Conservation (phyloP, 2,329 filamentous ascomycete genomes). For the Cordyceps javanica region DNA sequence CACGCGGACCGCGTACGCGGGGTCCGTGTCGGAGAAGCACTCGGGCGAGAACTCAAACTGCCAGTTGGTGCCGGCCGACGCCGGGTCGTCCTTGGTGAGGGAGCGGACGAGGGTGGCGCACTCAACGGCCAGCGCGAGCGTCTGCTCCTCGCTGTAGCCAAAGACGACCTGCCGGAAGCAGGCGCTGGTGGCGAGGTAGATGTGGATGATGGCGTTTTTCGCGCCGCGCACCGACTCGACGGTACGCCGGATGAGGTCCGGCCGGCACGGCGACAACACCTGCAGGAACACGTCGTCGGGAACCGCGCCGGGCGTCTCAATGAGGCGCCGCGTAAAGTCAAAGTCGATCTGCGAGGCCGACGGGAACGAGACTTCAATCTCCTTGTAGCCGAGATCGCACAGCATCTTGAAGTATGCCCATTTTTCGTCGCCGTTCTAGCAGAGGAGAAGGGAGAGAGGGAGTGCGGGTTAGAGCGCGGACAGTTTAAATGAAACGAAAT, state of each 20-base stretch:
- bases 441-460: too few species aligned
- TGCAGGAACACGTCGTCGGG: conserved; percentile 90
- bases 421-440: conserved; percentile 95
- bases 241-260: conserved; percentile 83
- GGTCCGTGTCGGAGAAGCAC: conserved; percentile 83
- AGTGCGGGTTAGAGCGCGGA: background rate
- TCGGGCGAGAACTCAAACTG: conserved; percentile 79
- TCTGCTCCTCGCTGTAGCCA: conserved; percentile 76
- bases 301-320: conserved; percentile 75
- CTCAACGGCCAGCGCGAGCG: conserved; percentile 71
- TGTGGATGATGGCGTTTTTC: conserved; percentile 90
- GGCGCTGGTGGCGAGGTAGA: conserved; percentile 92
- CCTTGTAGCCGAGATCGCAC: conserved; percentile 87
- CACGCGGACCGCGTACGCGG: conserved; percentile 74
- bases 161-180: conserved; percentile 94
- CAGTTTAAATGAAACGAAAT: too few species aligned
- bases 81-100: conserved; percentile 75
- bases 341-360: conserved; percentile 94
- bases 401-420: conserved; percentile 95
- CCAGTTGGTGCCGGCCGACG: conserved; percentile 57
- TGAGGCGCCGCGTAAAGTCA: conserved; percentile 82
- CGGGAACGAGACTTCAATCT: conserved; percentile 94
- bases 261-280: conserved; percentile 84
- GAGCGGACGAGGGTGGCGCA: conserved; percentile 83
- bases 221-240: conserved; percentile 83